phyloP scores from a whole-genome alignment of 169 alveolate genomes.

The Plasmodium malariae region DNA sequence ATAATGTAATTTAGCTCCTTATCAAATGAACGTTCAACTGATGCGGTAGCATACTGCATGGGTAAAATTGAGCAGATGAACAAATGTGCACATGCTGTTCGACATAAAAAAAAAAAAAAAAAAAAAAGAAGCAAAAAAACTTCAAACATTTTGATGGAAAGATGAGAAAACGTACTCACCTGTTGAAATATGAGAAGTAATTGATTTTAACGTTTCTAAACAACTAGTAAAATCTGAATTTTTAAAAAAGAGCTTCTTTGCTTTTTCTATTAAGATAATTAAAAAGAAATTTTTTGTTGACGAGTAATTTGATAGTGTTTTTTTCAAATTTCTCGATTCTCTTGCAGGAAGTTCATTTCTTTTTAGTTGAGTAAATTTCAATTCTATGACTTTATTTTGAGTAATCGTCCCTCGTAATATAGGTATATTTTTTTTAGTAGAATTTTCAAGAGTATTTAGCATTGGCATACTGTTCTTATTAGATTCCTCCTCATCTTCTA shows the following conservation, averaged over 20 bases:
- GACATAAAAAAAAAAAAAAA: background rate
- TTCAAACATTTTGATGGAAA: background rate
- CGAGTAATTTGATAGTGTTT: constrained; percentile 25
- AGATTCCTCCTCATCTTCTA: background rate
- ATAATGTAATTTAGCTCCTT: no score
- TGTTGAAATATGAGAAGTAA: background rate
- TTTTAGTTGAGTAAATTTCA: constrained; percentile 62
- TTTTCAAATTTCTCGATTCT: constrained; percentile 55
- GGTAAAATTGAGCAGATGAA: background rate
- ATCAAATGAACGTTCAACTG: no score
- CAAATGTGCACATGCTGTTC: background rate
- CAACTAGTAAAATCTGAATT: constrained; percentile 52
- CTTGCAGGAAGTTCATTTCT: constrained; percentile 68
- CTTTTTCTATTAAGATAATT: constrained; percentile 63
- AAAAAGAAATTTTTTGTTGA: constrained; percentile 69
- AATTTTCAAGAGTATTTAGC: no score
- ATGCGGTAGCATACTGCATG: no score
- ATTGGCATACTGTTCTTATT: no score
- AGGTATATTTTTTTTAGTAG: background rate
- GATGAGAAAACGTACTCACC: constrained; percentile 3
- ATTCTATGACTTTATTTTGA: constrained; percentile 44
- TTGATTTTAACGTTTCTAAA: constrained; percentile 45
- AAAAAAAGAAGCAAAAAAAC: background rate
- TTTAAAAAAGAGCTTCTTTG: constrained; percentile 54
- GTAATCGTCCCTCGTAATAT: background rate